These are phyloP conservation scores for Aspergillus homomorphus DNA, from an alignment of 495 filamentous ascomycete species.

Conservation along the genomic window DNA sequence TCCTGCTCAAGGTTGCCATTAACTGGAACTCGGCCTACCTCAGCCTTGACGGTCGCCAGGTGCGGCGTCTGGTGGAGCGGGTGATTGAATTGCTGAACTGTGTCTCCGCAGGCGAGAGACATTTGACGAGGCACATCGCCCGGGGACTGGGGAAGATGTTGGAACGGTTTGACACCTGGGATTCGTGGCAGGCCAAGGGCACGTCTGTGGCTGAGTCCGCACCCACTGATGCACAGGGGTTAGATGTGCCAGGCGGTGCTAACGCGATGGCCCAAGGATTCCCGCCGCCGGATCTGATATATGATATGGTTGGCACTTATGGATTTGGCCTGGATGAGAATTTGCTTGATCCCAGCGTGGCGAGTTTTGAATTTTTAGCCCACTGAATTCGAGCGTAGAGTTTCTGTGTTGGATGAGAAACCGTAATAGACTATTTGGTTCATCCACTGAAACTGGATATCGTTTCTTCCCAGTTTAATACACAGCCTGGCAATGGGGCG, in stretches of 20 bases:
- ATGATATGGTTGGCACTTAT: constrained; percentile 50
- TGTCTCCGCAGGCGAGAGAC: constrained; percentile 50
- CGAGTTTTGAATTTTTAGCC: constrained; percentile 45
- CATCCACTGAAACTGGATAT: no score
- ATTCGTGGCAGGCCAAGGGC: constrained; percentile 32
- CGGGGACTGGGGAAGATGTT: constrained; percentile 53
- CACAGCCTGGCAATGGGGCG: no score
- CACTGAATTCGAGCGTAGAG: constrained; percentile 18
- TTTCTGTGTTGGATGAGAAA: no score
- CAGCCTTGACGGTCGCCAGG: constrained; percentile 40
- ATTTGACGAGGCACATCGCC: constrained; percentile 53
- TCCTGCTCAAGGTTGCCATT: constrained; percentile 54
- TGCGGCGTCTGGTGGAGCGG: constrained; percentile 46
- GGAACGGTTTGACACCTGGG: constrained; percentile 47
- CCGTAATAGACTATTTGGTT: background rate
- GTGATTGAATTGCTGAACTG: constrained; percentile 53
- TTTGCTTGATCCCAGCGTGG: constrained; percentile 46
- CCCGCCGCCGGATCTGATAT: constrained; percentile 47
- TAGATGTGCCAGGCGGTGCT: constrained; percentile 40
- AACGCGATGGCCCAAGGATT: constrained; percentile 49
- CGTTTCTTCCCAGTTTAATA: no score
- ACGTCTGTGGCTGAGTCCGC: constrained; percentile 8
- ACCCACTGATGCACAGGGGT: constrained; percentile 1
- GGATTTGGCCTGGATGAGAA: constrained; percentile 49
- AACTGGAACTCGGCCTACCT: constrained; percentile 53